phyloP scores from a whole-genome alignment of 306 rosid species.

The Corylus americana region DNA sequence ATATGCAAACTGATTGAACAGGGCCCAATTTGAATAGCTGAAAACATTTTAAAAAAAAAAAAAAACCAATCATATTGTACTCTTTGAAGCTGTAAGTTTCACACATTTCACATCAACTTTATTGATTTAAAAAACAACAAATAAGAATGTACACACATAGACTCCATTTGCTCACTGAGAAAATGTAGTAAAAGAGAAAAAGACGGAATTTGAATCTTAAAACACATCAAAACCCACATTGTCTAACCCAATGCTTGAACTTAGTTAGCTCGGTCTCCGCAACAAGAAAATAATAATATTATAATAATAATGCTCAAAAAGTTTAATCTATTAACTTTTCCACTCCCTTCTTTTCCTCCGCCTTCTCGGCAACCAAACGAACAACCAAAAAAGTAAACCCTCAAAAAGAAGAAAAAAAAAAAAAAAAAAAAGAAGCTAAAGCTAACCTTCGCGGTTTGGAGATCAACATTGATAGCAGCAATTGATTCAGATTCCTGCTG shows the following conservation, averaged over 20 bases:
- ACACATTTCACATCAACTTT: background rate
- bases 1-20: constrained; percentile 65
- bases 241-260: background rate
- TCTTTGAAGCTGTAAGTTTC: background rate
- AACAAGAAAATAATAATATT: background rate
- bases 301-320: constrained; percentile 5
- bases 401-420: background rate
- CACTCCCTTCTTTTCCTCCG: background rate
- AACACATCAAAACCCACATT: background rate
- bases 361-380: constrained; percentile 15
- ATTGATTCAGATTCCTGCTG: constrained; percentile 41
- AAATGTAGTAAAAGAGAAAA: background rate
- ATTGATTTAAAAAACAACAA: background rate
- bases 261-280: background rate
- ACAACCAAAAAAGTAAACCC: background rate
- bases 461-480: constrained; percentile 51
- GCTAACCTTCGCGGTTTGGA: constrained; percentile 58
- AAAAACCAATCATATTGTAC: constrained; percentile 11
- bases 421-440: background rate
- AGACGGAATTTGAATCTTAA: background rate
- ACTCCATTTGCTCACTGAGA: background rate
- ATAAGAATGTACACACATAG: background rate
- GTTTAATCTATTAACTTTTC: background rate
- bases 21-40: constrained; percentile 75
- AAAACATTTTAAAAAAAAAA: constrained; percentile 19